These are phyloP conservation scores for Cucurbita ficifolia DNA, from an alignment of 306 rosid genomes.

Conservation along the genomic window DNA sequence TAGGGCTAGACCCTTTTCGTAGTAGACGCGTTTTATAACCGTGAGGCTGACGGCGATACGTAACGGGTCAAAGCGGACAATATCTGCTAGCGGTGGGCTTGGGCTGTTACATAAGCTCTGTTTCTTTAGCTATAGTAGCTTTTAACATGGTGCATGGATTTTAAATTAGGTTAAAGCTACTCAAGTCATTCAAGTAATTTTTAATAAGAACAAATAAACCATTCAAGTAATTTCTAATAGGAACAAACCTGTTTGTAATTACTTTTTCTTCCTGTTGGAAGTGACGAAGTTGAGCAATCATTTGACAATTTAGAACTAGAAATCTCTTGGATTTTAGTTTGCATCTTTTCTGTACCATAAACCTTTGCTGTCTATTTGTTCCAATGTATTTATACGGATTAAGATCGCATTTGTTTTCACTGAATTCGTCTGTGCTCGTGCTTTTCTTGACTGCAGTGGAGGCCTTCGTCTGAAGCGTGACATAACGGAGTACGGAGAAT, in stretches of 20 bases:
- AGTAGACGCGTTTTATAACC: no score
- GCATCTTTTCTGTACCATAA: background rate
- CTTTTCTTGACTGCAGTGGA: constrained; percentile 39
- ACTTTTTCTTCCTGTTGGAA: background rate
- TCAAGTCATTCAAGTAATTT: background rate
- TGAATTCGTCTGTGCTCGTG: constrained; percentile 1
- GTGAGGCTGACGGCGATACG: no score
- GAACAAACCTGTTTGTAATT: background rate
- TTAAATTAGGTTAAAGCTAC: background rate
- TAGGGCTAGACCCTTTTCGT: no score
- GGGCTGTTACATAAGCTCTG: background rate
- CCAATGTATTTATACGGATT: background rate
- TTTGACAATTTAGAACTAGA: background rate
- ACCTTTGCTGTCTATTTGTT: background rate
- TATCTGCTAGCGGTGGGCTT: no score
- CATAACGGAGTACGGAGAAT: constrained; percentile 96
- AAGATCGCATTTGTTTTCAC: background rate
- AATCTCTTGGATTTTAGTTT: background rate
- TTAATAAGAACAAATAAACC: background rate
- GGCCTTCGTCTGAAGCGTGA: constrained; percentile 98
- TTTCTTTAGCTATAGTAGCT: background rate
- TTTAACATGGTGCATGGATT: background rate
- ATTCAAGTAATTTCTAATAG: background rate
- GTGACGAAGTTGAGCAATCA: background rate
- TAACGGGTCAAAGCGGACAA: no score